Evolutionary conservation across 176 grass and related monocot species (phyloP), one percentile per base, ranked within the genome.

Genomic region (Aegilops bicornis): DNA sequence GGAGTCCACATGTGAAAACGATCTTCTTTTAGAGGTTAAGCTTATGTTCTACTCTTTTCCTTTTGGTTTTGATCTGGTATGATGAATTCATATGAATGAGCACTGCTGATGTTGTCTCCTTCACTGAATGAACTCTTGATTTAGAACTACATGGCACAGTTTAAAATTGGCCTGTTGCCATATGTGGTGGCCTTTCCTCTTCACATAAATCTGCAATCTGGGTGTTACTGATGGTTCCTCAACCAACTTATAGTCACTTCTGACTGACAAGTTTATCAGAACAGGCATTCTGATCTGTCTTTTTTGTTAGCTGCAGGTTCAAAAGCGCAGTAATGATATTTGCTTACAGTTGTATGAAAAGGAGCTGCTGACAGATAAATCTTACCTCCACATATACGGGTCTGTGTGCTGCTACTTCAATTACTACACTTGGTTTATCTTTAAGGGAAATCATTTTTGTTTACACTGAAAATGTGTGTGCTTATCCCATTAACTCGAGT

Each of bases 271-370:
- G 20, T 61, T 22, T 60, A 69, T 69, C 40, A 6, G 15, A 79
- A 47, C 24, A 2, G 48, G 48, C 23, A 68, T 50, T 40, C 69
- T 85, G n/a, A 81, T 88, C 22, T 63, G 54, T 72, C 10, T 27
- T 77, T 83, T 77, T 24, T 64, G 24, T 39, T 85, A 63, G 59
- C 82, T 88, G 80, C 89, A 99, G 94, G 94, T 99, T 79, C 63
- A 96, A 71, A 88, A 90, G 50, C 92, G 89, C 83, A 99, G 97
- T 77, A 91, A 89, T 89, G 89, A 92, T 90, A 89, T 96, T 84
- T 99, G 90, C 87, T 77, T 93, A 85, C 92, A 99, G 72, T 90
- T 99, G 74, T 96, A 99, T 88, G 77, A 99, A 66, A 99, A 94
- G 87, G 94, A 99, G 62, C 72, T 94, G n/a, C 90, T 99, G 50